Percentiles rank a stretch among this genome's conserved stretches.
phyloP scores from a whole-genome alignment of 1,284 basidiomycete species.

The Phaffia rhodozyma region DNA sequence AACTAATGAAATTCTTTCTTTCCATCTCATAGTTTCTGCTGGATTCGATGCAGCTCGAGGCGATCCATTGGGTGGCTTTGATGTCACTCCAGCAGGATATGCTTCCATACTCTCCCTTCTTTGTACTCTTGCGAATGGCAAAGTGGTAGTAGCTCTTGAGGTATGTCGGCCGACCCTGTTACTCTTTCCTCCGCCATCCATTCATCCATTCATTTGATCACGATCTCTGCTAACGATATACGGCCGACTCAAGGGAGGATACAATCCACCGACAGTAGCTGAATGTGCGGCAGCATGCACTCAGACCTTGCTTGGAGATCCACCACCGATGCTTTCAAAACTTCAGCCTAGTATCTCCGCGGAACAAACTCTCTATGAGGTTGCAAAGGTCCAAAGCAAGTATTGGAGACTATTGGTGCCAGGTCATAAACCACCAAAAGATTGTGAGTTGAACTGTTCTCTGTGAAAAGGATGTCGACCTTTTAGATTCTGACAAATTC shows the following conservation, averaged over 20 bases:
- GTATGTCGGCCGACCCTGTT: constrained; percentile 36
- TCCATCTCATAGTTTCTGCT: constrained; percentile 60
- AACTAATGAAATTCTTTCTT: neutral
- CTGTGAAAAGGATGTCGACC: neutral
- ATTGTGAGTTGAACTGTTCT: too few species aligned
- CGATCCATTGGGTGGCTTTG: constrained; percentile 80
- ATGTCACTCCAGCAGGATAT: constrained; percentile 85
- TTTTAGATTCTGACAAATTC: neutral
- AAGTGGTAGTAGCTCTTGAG: constrained; percentile 85
- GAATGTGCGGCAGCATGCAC: constrained; percentile 77
- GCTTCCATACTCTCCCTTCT: constrained; percentile 99
- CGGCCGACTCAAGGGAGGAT: constrained; percentile 60
- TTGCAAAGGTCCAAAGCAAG: constrained; percentile 71
- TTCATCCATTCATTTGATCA: neutral
- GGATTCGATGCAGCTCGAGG: constrained; percentile 95
- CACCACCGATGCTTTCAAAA: constrained; percentile 58
- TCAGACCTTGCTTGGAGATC: constrained; percentile 69
- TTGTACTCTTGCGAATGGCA: constrained; percentile 74
- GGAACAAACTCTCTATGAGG: constrained; percentile 75
- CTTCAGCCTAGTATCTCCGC: constrained; percentile 62
- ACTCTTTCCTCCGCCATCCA: neutral
- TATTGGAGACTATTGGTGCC: constrained; percentile 70
- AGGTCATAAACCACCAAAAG: neutral
- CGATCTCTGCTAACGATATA: constrained; percentile 11
- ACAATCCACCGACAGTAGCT: constrained; percentile 82